Percentiles rank a stretch among this genome's conserved stretches.
Conservation (phyloP, 2,329 filamentous ascomycete species). For the Clarireedia monteithiana region DNA sequence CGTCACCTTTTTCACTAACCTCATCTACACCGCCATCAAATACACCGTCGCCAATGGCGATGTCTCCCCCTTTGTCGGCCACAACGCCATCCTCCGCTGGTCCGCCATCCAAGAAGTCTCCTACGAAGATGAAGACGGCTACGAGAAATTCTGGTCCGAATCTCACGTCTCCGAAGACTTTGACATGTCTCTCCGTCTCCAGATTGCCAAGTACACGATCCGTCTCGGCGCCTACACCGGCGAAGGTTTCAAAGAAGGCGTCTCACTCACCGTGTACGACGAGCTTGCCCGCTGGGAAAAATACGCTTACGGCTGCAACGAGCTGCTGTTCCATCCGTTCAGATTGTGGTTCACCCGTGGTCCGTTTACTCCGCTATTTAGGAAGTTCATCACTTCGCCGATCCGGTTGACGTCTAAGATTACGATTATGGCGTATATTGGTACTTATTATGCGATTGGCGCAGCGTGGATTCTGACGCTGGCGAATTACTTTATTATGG, state of each 20-base stretch:
- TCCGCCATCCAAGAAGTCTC: conserved; percentile 66
- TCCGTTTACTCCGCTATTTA: conserved; percentile 73
- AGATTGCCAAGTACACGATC: conserved; percentile 64
- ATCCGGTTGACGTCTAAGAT: conserved; percentile 71
- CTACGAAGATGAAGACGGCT: conserved; percentile 60
- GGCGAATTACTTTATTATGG: conserved; percentile 67
- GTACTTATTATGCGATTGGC: conserved; percentile 73
- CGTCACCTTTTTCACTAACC: conserved; percentile 64
- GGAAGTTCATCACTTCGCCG: conserved; percentile 62
- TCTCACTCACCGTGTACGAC: conserved; percentile 78
- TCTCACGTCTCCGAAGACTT: conserved; percentile 75
- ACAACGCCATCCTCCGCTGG: conserved; percentile 72
- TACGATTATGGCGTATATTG: conserved; percentile 69
- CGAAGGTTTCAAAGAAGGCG: conserved; percentile 75
- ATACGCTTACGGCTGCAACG: conserved; percentile 78
- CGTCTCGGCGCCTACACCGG: conserved; percentile 66
- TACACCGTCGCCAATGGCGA: conserved; percentile 71
- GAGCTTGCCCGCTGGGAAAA: conserved; percentile 82
- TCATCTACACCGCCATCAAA: conserved; percentile 69
- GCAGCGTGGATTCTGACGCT: conserved; percentile 68
- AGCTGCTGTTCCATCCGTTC: conserved; percentile 73
- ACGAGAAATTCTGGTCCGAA: conserved; percentile 78
- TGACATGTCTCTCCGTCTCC: conserved; percentile 71
- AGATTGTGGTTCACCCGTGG: conserved; percentile 64
- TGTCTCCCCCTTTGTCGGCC: conserved; percentile 73